Base-by-base conservation (phyloP, 805 yeast species). In the Ogataea trehaloabstinens region DNA sequence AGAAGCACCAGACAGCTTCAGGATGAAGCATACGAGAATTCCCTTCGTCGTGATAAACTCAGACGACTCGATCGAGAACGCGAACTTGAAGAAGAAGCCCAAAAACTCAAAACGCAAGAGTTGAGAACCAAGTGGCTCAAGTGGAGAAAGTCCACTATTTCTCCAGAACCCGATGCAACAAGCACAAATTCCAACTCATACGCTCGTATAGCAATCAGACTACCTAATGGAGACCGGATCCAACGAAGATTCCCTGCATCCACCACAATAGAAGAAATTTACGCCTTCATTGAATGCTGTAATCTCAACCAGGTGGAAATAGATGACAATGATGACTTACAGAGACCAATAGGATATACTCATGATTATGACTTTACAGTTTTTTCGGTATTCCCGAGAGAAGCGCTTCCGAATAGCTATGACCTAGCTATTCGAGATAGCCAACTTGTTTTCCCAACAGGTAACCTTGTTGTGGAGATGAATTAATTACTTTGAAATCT, bases 11-110 rank as follows among this genome's bases (percentile, higher is more conserved):
- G 85, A 36, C 71, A 73, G 44, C 82, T 82, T 51, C 96, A 90
- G 60, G 93, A 88, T 53, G 64, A 73, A 31, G 88, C 93, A 16
- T 89, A 80, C 62, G 80, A 82, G 53, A 74, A 74, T 24, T 80
- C 95, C 0, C 65, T 90, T 24, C 73, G 74, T 13, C 70, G 76
- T 24, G 98, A 90, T 62, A 71, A 80, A 39, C 68, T 70, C 37
- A 68, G 81, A 22, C 73, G 71, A 18, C 67, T 66, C 35, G 68
- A 70, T 48, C 56, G 64, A 43, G 58, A 68, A 34, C 45, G 47
- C 24, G 52, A 53, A 36, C 41, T 44, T 16, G 48, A 49, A 35
- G 55, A 50, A 16, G 47, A 29, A 17, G 39, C 28, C 17, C 45
- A 39, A 25, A 38, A 33, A 18, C 56, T 39, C 16, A 45, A 46